A percentile compares a stretch with the other conserved stretches of the same genome.
These are phyloP conservation scores for Cinchona pubescens DNA, from an alignment of 257 asterid genomes.

Conservation along the genomic window DNA sequence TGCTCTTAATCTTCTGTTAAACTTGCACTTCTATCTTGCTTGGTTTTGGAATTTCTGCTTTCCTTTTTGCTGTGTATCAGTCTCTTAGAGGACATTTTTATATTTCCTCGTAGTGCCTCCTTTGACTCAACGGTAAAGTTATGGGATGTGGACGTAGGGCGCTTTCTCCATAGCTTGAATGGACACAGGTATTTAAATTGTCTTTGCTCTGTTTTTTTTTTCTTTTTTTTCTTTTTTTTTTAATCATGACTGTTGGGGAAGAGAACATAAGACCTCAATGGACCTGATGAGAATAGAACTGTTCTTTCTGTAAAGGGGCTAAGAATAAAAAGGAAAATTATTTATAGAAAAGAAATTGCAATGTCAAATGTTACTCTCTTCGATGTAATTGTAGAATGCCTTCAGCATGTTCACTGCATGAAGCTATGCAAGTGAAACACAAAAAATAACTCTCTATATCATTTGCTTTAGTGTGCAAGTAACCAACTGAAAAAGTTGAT, in stretches of 20 bases:
- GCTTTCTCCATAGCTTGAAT: conserved; percentile 67
- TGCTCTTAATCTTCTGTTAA: not conserved
- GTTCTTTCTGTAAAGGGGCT: not conserved
- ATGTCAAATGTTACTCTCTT: not conserved
- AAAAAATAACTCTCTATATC: too few relatives aligned
- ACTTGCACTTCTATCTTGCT: not conserved
- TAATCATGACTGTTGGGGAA: not conserved
- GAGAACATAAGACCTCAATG: not conserved
- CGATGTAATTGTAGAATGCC: not conserved
- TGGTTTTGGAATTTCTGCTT: too few relatives aligned
- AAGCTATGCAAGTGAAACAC: too few relatives aligned
- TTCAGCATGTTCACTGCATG: not conserved
- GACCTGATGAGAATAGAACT: not conserved
- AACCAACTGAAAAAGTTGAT: not conserved
- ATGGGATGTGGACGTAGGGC: conserved; percentile 76
- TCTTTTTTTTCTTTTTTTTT: too few relatives aligned
- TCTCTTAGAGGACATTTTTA: conserved; percentile 5
- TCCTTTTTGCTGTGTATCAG: not conserved
- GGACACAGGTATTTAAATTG: conserved; percentile 66
- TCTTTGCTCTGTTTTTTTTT: too few relatives aligned
- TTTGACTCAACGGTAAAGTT: conserved; percentile 94
- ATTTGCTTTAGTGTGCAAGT: not conserved
- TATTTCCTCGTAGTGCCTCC: conserved; percentile 64
- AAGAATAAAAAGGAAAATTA: not conserved
- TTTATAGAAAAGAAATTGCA: not conserved